Evolutionary conservation across 139 green algal species (phyloP).

Genomic region (Limnomonas spitsbergensis): DNA sequence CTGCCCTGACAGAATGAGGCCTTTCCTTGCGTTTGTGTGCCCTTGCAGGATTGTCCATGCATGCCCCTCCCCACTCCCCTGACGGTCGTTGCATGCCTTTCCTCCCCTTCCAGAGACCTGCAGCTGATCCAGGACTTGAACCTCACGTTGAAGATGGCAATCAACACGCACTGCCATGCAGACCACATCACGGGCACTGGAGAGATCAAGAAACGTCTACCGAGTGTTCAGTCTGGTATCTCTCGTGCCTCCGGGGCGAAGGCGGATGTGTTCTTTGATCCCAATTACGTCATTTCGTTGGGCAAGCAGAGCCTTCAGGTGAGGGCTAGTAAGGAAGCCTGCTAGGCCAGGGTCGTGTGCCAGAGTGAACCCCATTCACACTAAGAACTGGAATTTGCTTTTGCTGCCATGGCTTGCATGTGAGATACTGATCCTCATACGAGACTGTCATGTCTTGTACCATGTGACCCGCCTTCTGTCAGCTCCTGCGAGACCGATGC

Average conservation of each 20-base stretch:
- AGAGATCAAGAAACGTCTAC: constrained; percentile 45
- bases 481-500: no score
- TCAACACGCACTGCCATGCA: constrained; percentile 74
- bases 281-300: constrained; percentile 10
- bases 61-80: not conserved
- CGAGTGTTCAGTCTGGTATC: constrained; percentile 46
- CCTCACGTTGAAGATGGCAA: constrained; percentile 44
- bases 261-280: constrained; percentile 24
- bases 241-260: constrained; percentile 28
- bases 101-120: constrained; percentile 53
- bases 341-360: no score
- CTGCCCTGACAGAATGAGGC: not conserved
- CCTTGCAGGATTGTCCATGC: not conserved
- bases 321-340: not conserved
- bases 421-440: no score
- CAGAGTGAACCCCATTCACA: no score
- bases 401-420: no score
- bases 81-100: not conserved
- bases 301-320: constrained; percentile 20
- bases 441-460: no score
- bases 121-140: constrained; percentile 52
- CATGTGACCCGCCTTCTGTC: no score
- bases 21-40: not conserved
- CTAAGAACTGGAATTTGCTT: no score
- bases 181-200: constrained; percentile 73